Base-by-base conservation (phyloP, 148 eudicot genomes). In the Cornus florida region DNA sequence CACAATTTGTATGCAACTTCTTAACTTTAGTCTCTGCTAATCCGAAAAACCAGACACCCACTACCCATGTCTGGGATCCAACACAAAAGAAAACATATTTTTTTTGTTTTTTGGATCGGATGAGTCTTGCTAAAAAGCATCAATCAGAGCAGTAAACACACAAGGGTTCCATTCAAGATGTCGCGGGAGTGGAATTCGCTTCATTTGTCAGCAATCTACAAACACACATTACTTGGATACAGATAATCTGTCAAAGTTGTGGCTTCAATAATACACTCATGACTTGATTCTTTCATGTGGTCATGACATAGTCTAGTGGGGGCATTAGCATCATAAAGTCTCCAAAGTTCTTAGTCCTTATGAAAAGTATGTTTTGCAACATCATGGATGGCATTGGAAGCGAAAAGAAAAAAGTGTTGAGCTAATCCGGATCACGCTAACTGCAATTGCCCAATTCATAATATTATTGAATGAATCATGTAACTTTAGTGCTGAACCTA, bases 11-110 rank as follows among this genome's bases (percentile, higher is more conserved):
- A 72, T 41, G 69, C 72, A 65, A 74, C 39, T 71, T 9, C 31
- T 70, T 69, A 65, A 74, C 79, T 84, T 84, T 80, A 72, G 69
- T 67, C 60, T 71, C 81, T 24, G 57, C 62, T 31, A 22, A 32
- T n/a, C 76, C 41, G 43, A 46, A 50, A 77, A 83, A 80, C 83
- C 86, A 84, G 81, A 78, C 76, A 78, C 82, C 84, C 82, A 85
- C 82, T 85, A 85, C 24, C 82, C 65, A 53, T 82, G 87, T 85
- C 84, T 78, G 66, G 59, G 53, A 67, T 10, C 75, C 81, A 70
- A 74, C 67, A n/a, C 35, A 81, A 64, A 20, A 33, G 70, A 71
- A 46, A 32, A 68, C 64, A 35, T 2, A 68, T 67, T 68, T 19
- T 68, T 19, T 43, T 19, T 38, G 16, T 75, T 75, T 57, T 69